Conservation (phyloP, 371 early-diverging fungal species). For the Catenaria anguillulae region DNA sequence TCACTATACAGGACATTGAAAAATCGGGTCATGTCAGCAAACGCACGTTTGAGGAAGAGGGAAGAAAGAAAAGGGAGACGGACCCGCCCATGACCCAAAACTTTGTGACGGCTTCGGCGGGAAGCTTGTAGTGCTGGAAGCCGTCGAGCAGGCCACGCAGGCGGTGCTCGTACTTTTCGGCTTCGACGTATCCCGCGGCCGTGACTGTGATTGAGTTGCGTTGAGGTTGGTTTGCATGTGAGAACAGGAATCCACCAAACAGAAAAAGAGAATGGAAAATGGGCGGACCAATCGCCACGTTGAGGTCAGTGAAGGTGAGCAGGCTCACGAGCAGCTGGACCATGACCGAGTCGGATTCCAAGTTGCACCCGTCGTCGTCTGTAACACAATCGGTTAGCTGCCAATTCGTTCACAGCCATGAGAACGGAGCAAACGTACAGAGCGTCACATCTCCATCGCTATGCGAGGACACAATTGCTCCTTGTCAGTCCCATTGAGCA, state of each 20-base stretch:
- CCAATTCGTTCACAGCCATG: background rate
- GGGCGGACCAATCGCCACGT: constrained; percentile 40
- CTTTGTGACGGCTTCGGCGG: constrained; percentile 24
- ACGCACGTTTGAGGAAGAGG: background rate
- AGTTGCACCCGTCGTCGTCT: constrained; percentile 64
- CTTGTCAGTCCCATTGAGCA: too few species aligned
- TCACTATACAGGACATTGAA: constrained; percentile 23
- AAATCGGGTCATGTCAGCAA: background rate
- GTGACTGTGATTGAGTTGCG: constrained; percentile 43
- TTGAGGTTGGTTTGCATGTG: background rate
- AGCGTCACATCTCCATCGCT: constrained; percentile 79
- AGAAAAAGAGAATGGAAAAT: background rate
- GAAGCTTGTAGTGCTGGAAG: constrained; percentile 31
- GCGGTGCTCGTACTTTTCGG: constrained; percentile 48
- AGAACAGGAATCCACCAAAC: background rate
- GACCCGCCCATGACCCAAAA: constrained; percentile 55
- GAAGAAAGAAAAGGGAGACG: constrained; percentile 10
- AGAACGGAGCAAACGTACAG: constrained; percentile 23
- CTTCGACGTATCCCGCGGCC: constrained; percentile 62
- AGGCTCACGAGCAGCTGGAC: constrained; percentile 40
- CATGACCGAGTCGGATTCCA: constrained; percentile 43
- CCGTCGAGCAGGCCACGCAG: constrained; percentile 50
- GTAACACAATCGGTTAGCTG: background rate
- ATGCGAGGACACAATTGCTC: background rate
- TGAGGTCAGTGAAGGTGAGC: constrained; percentile 31